Evolutionary conservation across 176 grass and related monocot genomes (phyloP).

Genomic region (Olyra latifolia): DNA sequence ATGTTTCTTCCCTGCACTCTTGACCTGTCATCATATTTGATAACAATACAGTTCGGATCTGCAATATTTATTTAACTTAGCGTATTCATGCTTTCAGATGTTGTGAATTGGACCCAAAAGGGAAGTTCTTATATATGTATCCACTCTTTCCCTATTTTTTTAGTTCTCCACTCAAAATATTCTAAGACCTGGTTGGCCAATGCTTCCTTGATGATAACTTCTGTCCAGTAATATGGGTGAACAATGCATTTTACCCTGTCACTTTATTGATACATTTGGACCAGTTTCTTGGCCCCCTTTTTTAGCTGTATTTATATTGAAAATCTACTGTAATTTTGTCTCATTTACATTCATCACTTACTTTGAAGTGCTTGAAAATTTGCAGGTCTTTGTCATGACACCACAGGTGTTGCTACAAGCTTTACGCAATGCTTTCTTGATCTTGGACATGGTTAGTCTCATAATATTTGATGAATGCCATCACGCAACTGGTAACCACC

Average conservation of each 20-base stretch:
- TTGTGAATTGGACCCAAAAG: neutral
- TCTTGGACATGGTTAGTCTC: constrained; percentile 58
- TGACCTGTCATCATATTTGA: neutral
- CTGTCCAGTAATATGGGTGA: neutral
- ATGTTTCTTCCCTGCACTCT: neutral
- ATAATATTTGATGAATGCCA: constrained; percentile 95
- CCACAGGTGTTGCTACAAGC: constrained; percentile 82
- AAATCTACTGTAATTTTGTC: neutral
- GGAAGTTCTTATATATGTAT: neutral
- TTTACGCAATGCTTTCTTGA: constrained; percentile 77
- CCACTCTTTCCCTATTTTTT: neutral
- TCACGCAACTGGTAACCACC: constrained; percentile 78
- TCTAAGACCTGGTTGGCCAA: neutral
- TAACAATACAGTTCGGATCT: too few relatives aligned
- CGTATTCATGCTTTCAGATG: neutral
- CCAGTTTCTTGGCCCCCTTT: neutral
- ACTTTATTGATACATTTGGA: constrained; percentile 12
- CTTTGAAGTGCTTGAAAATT: constrained; percentile 26
- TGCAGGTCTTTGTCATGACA: constrained; percentile 91
- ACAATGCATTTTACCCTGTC: neutral
- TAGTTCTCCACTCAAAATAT: neutral
- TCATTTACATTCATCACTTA: neutral
- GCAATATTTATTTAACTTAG: neutral
- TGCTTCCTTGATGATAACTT: constrained; percentile 1
- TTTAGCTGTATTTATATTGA: neutral